phyloP scores from a whole-genome alignment of 2,329 filamentous ascomycete species.

The Venturia pyrina region DNA sequence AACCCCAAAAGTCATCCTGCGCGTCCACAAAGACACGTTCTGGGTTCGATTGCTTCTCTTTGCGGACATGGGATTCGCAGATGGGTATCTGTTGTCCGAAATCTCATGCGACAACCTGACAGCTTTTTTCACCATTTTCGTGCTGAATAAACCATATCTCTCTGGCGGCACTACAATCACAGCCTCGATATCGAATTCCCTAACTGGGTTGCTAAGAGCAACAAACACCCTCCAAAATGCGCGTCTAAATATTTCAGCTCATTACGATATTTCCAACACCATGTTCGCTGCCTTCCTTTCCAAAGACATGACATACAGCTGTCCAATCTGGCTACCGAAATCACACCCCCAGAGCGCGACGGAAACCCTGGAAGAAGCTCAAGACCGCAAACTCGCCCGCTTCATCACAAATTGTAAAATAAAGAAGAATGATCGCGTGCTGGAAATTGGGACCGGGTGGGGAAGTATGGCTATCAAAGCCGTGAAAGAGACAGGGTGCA shows the following conservation, averaged over 20 bases:
- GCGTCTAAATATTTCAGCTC: conserved; percentile 54
- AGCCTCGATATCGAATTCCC: conserved; percentile 47
- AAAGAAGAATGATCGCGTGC: conserved; percentile 54
- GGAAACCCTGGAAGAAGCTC: conserved; percentile 55
- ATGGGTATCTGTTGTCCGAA: conserved; percentile 65
- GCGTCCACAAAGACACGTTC: conserved; percentile 55
- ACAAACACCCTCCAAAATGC: conserved; percentile 42
- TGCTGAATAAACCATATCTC: conserved; percentile 54
- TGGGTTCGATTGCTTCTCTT: conserved; percentile 61
- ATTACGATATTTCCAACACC: conserved; percentile 68
- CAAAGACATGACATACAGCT: conserved; percentile 68
- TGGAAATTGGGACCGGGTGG: conserved; percentile 71
- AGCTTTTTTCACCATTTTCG: conserved; percentile 65
- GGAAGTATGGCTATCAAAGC: conserved; percentile 64
- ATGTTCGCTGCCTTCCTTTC: conserved; percentile 68
- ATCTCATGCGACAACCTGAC: conserved; percentile 57
- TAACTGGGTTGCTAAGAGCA: conserved; percentile 43
- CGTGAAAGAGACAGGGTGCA: conserved; percentile 54
- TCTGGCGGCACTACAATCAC: conserved; percentile 54
- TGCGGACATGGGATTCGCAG: conserved; percentile 65
- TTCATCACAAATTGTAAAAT: conserved; percentile 58
- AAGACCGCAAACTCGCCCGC: conserved; percentile 55
- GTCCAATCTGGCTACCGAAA: conserved; percentile 51
- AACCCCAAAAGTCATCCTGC: conserved; percentile 42
- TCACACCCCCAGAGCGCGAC: conserved; percentile 31